phyloP scores from a whole-genome alignment of 73 alveolate species.

The Tetrahymena borealis region DNA sequence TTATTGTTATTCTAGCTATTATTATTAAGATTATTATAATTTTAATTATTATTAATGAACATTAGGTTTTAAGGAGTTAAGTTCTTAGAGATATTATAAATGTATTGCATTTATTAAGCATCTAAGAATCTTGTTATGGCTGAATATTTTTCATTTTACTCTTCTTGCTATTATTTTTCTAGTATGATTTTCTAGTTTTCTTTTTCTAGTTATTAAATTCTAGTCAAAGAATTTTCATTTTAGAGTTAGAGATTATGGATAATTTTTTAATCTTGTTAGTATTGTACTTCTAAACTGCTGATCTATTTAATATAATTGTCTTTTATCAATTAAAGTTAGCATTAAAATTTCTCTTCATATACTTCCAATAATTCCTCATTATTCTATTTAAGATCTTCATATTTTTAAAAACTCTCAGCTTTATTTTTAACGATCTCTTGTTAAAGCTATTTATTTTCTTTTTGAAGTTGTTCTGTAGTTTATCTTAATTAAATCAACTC shows the following conservation, averaged over 20 bases:
- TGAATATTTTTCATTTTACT: neutral
- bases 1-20: too few relatives aligned
- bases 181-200: neutral
- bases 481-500: neutral
- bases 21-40: too few relatives aligned
- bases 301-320: neutral
- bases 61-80: too few relatives aligned
- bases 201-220: neutral
- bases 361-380: neutral
- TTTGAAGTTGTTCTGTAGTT: neutral
- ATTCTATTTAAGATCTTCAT: neutral
- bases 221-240: neutral
- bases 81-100: too few relatives aligned
- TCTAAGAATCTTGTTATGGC: neutral
- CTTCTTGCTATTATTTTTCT: neutral
- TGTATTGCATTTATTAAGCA: too few relatives aligned
- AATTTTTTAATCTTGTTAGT: neutral
- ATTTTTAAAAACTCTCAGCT: neutral
- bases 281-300: neutral
- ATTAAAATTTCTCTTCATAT: neutral
- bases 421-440: neutral
- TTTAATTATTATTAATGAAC: too few relatives aligned
- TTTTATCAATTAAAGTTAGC: neutral
- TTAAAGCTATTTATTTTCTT: neutral
- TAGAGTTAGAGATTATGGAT: neutral